A percentile compares a stretch with the other conserved stretches of the same genome.
phyloP scores from a whole-genome alignment of 345 rosid genomes.

The Gynandropsis gynandra region DNA sequence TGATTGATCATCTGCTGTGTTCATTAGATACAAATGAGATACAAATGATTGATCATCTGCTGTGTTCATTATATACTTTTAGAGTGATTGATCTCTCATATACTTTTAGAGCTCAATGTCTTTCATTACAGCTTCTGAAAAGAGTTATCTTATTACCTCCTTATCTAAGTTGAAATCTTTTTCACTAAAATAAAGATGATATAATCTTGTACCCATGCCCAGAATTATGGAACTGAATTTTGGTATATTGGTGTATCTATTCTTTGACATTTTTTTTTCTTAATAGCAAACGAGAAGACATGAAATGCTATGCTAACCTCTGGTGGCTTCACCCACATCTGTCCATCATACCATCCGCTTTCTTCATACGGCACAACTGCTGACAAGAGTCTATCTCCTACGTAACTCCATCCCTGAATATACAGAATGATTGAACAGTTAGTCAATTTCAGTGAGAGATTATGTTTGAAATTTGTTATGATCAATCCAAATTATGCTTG shows the following conservation, averaged over 20 bases:
- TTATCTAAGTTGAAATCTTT: too few species aligned
- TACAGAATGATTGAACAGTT: slow-evolving; percentile 5
- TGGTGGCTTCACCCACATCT: slow-evolving; percentile 96
- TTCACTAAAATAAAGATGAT: background rate
- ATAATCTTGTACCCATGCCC: background rate
- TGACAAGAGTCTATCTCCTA: slow-evolving; percentile 88
- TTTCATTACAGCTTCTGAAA: too few species aligned
- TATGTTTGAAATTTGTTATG: too few species aligned
- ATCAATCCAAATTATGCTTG: background rate
- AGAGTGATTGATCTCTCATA: too few species aligned
- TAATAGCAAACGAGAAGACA: slow-evolving; percentile 1
- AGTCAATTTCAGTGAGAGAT: background rate
- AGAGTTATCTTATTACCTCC: too few species aligned
- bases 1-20: too few species aligned
- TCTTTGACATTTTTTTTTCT: background rate
- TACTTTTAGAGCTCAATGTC: too few species aligned
- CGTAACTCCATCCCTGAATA: slow-evolving; percentile 91
- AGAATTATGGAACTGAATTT: background rate
- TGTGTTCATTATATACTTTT: too few species aligned
- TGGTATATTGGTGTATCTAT: background rate
- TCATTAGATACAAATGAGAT: too few species aligned
- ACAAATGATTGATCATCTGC: too few species aligned
- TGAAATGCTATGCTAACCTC: slow-evolving; percentile 45
- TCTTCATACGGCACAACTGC: slow-evolving; percentile 96
- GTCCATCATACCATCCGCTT: slow-evolving; percentile 98